Evolutionary conservation across 495 filamentous ascomycete species (phyloP).

Genomic region (Copromyces sp.): DNA sequence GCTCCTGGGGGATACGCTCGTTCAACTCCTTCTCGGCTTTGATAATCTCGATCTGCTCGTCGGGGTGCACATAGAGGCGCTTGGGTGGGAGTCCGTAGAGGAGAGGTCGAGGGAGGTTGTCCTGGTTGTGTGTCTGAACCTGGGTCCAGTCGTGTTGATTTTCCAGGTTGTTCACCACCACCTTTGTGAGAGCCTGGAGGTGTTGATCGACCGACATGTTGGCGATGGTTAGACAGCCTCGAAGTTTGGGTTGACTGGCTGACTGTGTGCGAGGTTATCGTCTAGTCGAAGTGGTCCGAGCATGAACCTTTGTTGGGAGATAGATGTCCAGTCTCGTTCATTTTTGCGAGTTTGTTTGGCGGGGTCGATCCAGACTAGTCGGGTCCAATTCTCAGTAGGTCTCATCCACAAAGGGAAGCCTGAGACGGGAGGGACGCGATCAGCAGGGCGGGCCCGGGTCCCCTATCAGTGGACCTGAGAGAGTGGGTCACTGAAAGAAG

Average conservation of each 20-base stretch:
- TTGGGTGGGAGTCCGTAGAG: conserved; percentile 83
- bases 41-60: conserved; percentile 75
- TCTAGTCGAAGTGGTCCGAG: not conserved
- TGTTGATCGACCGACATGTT: conserved; percentile 18
- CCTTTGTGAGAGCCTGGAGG: conserved; percentile 43
- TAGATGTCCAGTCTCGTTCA: not conserved
- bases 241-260: not conserved
- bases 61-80: conserved; percentile 81
- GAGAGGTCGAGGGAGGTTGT: conserved; percentile 47
- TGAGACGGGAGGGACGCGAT: not conserved
- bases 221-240: not conserved
- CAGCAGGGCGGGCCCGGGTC: not conserved
- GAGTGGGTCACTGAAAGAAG: not conserved
- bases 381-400: not conserved
- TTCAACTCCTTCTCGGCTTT: conserved; percentile 38
- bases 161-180: conserved; percentile 70
- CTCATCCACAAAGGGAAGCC: not conserved
- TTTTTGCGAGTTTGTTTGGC: not conserved
- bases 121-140: conserved; percentile 48
- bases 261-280: not conserved
- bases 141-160: conserved; percentile 81
- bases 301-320: not conserved
- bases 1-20: conserved; percentile 31
- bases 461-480: not conserved
- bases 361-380: not conserved